Base-by-base conservation (phyloP, 495 filamentous ascomycete species). In the Penicillium manginii region DNA sequence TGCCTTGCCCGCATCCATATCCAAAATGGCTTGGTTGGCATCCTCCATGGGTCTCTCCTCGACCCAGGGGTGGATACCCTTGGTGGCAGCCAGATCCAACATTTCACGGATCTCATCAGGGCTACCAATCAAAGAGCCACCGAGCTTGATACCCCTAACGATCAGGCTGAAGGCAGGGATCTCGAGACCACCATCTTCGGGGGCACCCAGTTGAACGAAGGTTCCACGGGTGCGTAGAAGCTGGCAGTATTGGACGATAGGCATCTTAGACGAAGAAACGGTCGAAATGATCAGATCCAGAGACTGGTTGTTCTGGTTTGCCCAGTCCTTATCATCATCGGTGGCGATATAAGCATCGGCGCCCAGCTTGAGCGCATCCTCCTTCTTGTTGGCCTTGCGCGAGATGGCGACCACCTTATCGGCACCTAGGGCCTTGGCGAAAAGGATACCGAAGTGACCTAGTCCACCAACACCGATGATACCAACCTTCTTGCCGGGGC, bases 381-480 rank as follows among this genome's bases (percentile, higher is more conserved):
- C 85, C 56, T 80, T 82, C 81, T 96, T 96, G 52, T 67, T 67
- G 0, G 70, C 71, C 52, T 82, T 84, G 39, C 92, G 85, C 22
- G 87, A 92, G 62, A 96, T 92, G 15, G 85, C 91, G n/a, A 93
- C 86, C 5, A 96, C 86, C 65, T 83, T 83, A 48, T 93, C 88
- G 1, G 87, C 86, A 10, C 89, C 88, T 22, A 96, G 72, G 0
- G 91, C 91, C 54, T 79, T 81, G 7, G 81, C 79, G 62, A 81
- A 87, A 31, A 88, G 72, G 18, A 87, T 67, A 21, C 77, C 87
- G 45, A 89, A 85, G 65, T 89, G 89, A 2, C 91, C 92, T 0
- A 97, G 77, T 11, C 92, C 92, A 49, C 92, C 91, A 18, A 96
- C 78, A 33, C 92, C 92, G 33, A 96, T 78, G 54, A 96, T 88